Evolutionary conservation across 2,329 filamentous ascomycete species (phyloP).

Genomic region (Aquanectria penicillioides): DNA sequence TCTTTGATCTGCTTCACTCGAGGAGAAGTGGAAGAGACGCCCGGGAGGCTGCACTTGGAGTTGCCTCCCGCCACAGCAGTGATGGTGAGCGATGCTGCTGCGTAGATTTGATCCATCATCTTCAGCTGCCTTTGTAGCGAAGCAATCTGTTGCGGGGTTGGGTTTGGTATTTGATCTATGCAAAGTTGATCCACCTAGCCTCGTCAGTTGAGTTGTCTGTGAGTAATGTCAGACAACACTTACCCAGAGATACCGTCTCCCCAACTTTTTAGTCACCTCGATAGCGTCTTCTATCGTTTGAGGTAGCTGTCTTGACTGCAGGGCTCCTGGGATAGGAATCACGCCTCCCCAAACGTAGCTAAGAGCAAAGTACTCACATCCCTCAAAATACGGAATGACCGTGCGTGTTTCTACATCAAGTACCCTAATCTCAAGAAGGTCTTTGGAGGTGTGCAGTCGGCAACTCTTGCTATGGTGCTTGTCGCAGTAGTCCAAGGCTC

Average conservation of each 20-base stretch:
- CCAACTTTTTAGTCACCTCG: background rate
- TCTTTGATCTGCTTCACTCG: background rate
- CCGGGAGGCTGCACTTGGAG: background rate
- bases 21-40: background rate
- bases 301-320: background rate
- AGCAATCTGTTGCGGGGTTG: background rate
- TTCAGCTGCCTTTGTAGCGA: background rate
- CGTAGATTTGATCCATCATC: constrained; percentile 15
- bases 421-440: background rate
- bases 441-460: background rate
- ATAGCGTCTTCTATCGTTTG: constrained; percentile 17
- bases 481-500: background rate
- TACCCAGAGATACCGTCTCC: constrained; percentile 14
- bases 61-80: background rate
- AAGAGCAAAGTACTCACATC: constrained; percentile 20
- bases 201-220: background rate
- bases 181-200: constrained; percentile 10
- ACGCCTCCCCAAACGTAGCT: constrained; percentile 24
- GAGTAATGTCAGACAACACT: background rate
- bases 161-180: constrained; percentile 4
- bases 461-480: background rate
- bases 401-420: background rate
- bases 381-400: background rate
- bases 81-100: background rate
- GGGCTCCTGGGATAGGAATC: background rate